A percentile compares a stretch with the other conserved stretches of the same genome.
phyloP scores from a whole-genome alignment of 495 filamentous ascomycete genomes.

The Neurospora hispaniola region DNA sequence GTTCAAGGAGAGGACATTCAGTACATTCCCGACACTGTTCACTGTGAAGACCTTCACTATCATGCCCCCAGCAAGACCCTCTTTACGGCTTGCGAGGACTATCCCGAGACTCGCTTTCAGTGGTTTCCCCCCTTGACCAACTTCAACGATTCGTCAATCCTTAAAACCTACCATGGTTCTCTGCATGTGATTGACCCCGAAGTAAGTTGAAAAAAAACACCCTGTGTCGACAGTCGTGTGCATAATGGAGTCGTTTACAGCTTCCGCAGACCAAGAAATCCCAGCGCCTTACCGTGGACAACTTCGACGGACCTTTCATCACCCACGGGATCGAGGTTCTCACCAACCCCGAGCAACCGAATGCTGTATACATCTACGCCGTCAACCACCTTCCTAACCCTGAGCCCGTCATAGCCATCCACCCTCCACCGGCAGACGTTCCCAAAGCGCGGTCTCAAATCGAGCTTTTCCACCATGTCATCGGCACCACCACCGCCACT shows the following conservation, averaged over 20 bases:
- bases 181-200: constrained; percentile 47
- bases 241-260: neutral
- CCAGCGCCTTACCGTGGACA: constrained; percentile 34
- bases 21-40: constrained; percentile 40
- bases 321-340: constrained; percentile 54
- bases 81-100: constrained; percentile 48
- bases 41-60: constrained; percentile 53
- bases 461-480: constrained; percentile 47
- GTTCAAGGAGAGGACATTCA: constrained; percentile 10
- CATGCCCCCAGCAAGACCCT: constrained; percentile 37
- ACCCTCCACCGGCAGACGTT: constrained; percentile 4
- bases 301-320: constrained; percentile 44
- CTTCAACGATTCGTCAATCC: constrained; percentile 25
- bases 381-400: constrained; percentile 43
- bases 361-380: constrained; percentile 49
- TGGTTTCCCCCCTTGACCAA: constrained; percentile 47
- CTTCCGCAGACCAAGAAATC: constrained; percentile 39
- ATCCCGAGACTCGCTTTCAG: constrained; percentile 29
- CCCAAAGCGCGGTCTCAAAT: constrained; percentile 34
- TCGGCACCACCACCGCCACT: constrained; percentile 21
- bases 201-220: constrained; percentile 17
- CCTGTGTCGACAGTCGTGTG: neutral
- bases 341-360: constrained; percentile 27
- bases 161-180: constrained; percentile 26
- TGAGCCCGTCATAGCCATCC: neutral